Evolutionary conservation across 2,329 filamentous ascomycete genomes (phyloP).

Genomic region (Neopestalotiopsis sp.): DNA sequence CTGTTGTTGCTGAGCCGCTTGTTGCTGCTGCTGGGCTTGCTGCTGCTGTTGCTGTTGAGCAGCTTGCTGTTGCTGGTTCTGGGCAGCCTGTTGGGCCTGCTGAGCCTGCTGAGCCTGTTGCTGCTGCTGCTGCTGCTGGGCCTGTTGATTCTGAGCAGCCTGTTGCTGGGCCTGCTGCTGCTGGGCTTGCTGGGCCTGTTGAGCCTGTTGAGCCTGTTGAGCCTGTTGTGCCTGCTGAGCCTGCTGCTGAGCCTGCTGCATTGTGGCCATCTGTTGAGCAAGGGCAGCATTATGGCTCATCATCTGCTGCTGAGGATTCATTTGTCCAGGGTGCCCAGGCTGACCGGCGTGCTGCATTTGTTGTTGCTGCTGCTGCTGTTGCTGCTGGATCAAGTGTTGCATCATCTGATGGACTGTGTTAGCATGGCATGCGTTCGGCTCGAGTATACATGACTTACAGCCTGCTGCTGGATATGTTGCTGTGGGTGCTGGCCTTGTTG

Average conservation of each 20-base stretch:
- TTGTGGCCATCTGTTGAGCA: conserved; percentile 24
- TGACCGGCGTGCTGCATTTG: conserved; percentile 45
- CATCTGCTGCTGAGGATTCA: conserved; percentile 48
- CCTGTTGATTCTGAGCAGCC: conserved; percentile 13
- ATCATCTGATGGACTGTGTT: conserved; percentile 27
- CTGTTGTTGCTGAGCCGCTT: conserved; percentile 27
- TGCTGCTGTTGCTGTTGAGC: conserved; percentile 26
- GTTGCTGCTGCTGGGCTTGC: conserved; percentile 26
- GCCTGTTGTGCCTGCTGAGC: conserved; percentile 45
- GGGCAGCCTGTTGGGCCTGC: conserved; percentile 35
- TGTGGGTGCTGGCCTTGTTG: conserved; percentile 36
- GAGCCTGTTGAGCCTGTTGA: conserved; percentile 41
- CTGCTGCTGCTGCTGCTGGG: conserved; percentile 20
- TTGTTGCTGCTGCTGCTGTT: conserved; percentile 47
- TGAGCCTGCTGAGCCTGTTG: conserved; percentile 12
- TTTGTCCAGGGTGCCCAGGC: conserved; percentile 39
- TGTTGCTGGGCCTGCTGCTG: conserved; percentile 22
- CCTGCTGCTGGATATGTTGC: conserved; percentile 28
- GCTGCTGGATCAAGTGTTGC: conserved; percentile 41
- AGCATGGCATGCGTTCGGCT: neutral
- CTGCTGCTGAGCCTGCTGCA: conserved; percentile 44
- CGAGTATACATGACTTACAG: conserved; percentile 5
- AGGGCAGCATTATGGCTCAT: conserved; percentile 37
- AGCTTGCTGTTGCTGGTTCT: conserved; percentile 28
- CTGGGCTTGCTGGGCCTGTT: conserved; percentile 30